Evolutionary conservation across 371 early-diverging fungal genomes (phyloP).

Genomic region (Neoconidiobolus thromboides): DNA sequence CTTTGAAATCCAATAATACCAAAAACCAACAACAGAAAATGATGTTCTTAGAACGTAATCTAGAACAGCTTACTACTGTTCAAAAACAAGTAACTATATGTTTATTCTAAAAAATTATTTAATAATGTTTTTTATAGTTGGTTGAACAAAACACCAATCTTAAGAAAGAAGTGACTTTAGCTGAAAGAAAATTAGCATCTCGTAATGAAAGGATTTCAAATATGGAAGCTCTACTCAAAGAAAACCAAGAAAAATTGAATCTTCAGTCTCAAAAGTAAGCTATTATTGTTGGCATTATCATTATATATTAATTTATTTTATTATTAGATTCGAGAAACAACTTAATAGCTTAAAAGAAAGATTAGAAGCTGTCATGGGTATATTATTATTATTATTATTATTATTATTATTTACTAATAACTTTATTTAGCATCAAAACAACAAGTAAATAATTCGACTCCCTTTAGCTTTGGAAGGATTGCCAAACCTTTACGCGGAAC

Average conservation of each 20-base stretch:
- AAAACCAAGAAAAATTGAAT: constrained; percentile 47
- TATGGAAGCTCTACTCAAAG: constrained; percentile 68
- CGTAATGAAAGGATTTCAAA: constrained; percentile 85
- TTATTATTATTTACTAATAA: no score
- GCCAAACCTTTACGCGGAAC: constrained; percentile 82
- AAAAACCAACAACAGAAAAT: constrained; percentile 82
- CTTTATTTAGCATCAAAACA: not conserved
- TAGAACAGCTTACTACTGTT: constrained; percentile 82
- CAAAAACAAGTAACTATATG: constrained; percentile 50
- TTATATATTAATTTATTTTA: not conserved
- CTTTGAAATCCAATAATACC: constrained; percentile 57
- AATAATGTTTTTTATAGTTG: constrained; percentile 22
- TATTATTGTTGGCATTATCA: not conserved
- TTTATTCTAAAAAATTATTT: not conserved
- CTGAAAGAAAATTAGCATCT: constrained; percentile 75
- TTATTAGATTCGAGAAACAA: constrained; percentile 52
- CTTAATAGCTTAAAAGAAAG: constrained; percentile 56
- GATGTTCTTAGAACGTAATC: constrained; percentile 82
- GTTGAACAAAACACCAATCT: constrained; percentile 84
- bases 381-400: not conserved
- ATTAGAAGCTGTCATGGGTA: constrained; percentile 52
- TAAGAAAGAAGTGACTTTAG: constrained; percentile 77
- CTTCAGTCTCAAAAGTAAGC: constrained; percentile 63
- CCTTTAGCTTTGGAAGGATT: constrained; percentile 61
- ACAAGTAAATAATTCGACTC: not conserved